Conservation (phyloP, 2,329 filamentous ascomycete genomes). For the Ophiostoma sp. region DNA sequence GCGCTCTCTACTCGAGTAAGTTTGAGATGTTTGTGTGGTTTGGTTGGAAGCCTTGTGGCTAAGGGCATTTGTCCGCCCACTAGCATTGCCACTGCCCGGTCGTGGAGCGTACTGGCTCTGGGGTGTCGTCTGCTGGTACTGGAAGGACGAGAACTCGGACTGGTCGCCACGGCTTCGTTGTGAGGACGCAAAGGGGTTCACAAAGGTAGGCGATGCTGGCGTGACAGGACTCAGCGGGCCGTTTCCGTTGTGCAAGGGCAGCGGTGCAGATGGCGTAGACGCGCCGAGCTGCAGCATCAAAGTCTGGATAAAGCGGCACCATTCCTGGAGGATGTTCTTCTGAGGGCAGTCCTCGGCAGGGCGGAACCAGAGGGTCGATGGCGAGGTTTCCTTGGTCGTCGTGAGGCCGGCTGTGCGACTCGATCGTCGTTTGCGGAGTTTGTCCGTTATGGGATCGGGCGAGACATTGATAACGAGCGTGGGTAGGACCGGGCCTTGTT, state of each 20-base stretch:
- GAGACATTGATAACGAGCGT: constrained; percentile 60
- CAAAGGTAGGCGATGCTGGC: constrained; percentile 55
- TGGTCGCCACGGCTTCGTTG: constrained; percentile 17
- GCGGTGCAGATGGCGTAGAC: neutral
- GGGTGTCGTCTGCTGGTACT: constrained; percentile 2
- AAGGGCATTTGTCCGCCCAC: constrained; percentile 40
- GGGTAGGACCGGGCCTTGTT: constrained; percentile 59
- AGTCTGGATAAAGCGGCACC: constrained; percentile 55
- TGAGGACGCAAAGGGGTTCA: constrained; percentile 51
- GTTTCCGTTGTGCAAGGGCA: constrained; percentile 31
- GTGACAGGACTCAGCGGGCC: constrained; percentile 51
- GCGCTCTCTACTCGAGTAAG: constrained; percentile 43
- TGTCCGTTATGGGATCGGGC: constrained; percentile 54
- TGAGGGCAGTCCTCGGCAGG: constrained; percentile 48
- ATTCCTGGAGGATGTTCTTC: constrained; percentile 57
- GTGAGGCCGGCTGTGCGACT: constrained; percentile 61
- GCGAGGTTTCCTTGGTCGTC: constrained; percentile 50
- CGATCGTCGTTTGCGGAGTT: constrained; percentile 63
- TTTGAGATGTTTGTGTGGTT: constrained; percentile 35
- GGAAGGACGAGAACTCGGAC: constrained; percentile 12
- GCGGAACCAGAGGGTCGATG: constrained; percentile 58
- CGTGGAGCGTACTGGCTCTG: constrained; percentile 34
- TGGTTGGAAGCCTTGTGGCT: constrained; percentile 51
- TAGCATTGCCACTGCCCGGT: constrained; percentile 45
- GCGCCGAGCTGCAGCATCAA: constrained; percentile 38